These are phyloP conservation scores for Oryza longistaminata DNA, from an alignment of 176 grass and related monocot species.

Conservation along the genomic window DNA sequence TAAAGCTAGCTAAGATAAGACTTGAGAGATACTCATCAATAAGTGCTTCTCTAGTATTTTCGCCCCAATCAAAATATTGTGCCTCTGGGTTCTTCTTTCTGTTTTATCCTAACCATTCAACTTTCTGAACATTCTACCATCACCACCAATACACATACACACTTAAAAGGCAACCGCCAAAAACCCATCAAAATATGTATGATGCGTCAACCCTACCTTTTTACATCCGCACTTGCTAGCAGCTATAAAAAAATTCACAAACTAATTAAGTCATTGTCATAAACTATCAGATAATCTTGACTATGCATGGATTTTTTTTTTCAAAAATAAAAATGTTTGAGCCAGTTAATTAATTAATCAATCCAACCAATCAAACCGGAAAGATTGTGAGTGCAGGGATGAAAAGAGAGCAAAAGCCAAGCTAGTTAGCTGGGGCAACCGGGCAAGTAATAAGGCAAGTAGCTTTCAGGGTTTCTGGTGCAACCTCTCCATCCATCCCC, in stretches of 20 bases:
- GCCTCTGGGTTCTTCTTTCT: background rate
- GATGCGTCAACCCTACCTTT: background rate
- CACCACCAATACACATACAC: background rate
- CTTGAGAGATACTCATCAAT: no score
- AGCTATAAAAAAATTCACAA: no score
- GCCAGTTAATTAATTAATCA: background rate
- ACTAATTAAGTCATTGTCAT: background rate
- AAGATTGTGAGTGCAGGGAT: background rate
- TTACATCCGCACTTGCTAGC: background rate
- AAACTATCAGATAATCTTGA: background rate
- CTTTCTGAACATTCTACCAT: background rate
- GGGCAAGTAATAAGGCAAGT: conserved; percentile 23
- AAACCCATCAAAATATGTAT: background rate
- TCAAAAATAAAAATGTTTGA: background rate
- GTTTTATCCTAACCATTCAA: background rate
- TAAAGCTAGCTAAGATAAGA: no score
- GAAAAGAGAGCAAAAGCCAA: background rate
- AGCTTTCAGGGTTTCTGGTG: conserved; percentile 27
- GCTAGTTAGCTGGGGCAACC: background rate
- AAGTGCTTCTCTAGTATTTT: no score
- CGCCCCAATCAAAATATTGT: background rate
- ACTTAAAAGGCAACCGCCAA: background rate
- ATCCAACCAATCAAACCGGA: background rate
- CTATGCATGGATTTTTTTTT: background rate
- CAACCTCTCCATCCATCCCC: conserved; percentile 1